Evolutionary conservation across 495 filamentous ascomycete species (phyloP), one percentile per base, ranked within the genome.

Genomic region (Elasticomyces elasticus): DNA sequence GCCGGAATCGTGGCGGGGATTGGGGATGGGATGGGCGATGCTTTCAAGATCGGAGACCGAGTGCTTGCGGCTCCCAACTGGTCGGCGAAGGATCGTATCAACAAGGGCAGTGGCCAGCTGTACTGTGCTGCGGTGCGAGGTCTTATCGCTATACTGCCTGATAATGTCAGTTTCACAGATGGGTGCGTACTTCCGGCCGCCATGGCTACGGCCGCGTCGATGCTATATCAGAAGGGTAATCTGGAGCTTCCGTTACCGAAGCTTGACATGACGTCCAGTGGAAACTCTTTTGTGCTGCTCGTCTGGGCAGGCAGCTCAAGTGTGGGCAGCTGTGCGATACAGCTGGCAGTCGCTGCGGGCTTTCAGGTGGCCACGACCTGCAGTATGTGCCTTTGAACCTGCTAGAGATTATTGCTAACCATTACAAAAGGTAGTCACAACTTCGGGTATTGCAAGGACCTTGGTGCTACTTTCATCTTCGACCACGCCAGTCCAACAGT

Each of bases 1-100:
- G 69, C 76, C 1, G 82, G 82, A 20, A 69, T 68, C 1, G 68
- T 84, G 10, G 67, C 62, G 10, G 70, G 65, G 24, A 69, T 78
- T 27, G 79, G 80, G 15, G 47, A 59, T n/a, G n/a, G n/a, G n/a
- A 0, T 63, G 31, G 12, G 75, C 76, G 1, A 71, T 60, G 19
- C 58, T 0, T 76, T 80, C 68, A 70, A 73, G 35, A 15, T 49
- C 0, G 75, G 77, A 13, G 76, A 79, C 52, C 67, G 72, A 12
- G 72, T 77, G 5, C 12, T 71, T 24, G 73, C 52, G 11, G 55
- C 12, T 13, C 15, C 31, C 6, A 37, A 57, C 19, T 40, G 35
- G 35, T 25, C 27, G 5, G 54, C 19, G 20, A 17, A 26, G 5
- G 27, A 52, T 0, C 33, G 40, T 0, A 13, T 4, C 5, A 40